A percentile compares a stretch with the other conserved stretches of the same genome.
Evolutionary conservation across 202 grass and related monocot genomes (phyloP).

Genomic region (Brachypodium distachyon): DNA sequence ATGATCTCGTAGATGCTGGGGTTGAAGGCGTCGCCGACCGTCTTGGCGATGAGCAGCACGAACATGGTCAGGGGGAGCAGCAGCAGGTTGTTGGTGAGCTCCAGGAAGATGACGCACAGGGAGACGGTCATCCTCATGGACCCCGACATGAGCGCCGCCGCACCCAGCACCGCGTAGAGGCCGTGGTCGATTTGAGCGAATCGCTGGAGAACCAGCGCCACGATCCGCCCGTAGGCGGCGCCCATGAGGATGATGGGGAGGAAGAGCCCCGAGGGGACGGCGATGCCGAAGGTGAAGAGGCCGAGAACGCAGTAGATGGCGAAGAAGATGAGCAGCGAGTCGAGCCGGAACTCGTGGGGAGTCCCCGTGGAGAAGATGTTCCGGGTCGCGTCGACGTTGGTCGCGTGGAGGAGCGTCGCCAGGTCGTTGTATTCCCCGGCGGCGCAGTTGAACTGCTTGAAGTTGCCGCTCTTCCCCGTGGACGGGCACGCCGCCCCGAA

Average conservation of each 20-base stretch:
- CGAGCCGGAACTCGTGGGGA: constrained; percentile 52
- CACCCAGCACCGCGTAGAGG: constrained; percentile 85
- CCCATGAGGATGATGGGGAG: constrained; percentile 99
- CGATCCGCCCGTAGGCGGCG: constrained; percentile 79
- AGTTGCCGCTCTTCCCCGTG: constrained; percentile 61
- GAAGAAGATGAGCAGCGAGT: constrained; percentile 85
- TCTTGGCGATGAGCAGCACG: constrained; percentile 90
- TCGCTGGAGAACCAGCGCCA: constrained; percentile 26
- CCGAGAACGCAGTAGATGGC: constrained; percentile 72
- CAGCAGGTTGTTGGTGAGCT: constrained; percentile 89
- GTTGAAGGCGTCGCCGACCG: constrained; percentile 74
- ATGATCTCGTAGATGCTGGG: constrained; percentile 99
- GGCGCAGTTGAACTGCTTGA: constrained; percentile 99
- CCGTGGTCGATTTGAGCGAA: constrained; percentile 64
- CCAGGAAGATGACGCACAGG: constrained; percentile 91
- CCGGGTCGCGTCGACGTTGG: constrained; percentile 77
- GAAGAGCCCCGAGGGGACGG: constrained; percentile 86
- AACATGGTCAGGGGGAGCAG: constrained; percentile 94
- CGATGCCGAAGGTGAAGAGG: constrained; percentile 93
- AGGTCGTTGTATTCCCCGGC: constrained; percentile 79
- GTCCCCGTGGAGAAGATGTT: constrained; percentile 94
- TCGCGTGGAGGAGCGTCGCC: constrained; percentile 83
- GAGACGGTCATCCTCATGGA: constrained; percentile 98
- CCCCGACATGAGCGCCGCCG: constrained; percentile 84
- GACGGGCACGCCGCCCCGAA: constrained; percentile 41